Percentiles rank a stretch among this genome's conserved stretches.
Evolutionary conservation across 176 grass and related monocot species (phyloP).

Genomic region (Areca catechu): DNA sequence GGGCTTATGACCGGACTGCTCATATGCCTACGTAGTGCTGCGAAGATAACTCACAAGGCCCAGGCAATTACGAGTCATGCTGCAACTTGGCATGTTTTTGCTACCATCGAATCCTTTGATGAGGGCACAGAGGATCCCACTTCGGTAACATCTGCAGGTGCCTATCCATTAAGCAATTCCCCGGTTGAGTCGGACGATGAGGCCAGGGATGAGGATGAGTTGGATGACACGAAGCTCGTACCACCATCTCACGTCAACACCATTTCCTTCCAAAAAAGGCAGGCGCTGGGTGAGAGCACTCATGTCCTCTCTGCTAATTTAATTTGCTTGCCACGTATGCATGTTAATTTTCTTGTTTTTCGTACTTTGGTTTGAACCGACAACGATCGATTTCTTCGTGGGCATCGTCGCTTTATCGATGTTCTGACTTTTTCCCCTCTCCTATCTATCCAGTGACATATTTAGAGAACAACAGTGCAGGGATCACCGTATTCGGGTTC

Average conservation of each 20-base stretch:
- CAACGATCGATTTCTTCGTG: background rate
- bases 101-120: conserved; percentile 40
- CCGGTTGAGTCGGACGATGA: background rate
- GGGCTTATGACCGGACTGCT: conserved; percentile 64
- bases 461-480: conserved; percentile 82
- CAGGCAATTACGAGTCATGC: conserved; percentile 80
- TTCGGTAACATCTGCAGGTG: conserved; percentile 5
- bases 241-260: conserved; percentile 30
- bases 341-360: background rate
- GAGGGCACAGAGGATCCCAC: conserved; percentile 27
- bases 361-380: too few relatives aligned
- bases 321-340: background rate
- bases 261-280: conserved; percentile 77
- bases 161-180: background rate
- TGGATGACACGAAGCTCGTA: conserved; percentile 27
- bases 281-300: conserved; percentile 55
- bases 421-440: background rate
- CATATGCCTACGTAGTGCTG: conserved; percentile 73
- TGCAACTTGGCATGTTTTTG: conserved; percentile 70
- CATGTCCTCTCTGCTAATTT: background rate
- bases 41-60: conserved; percentile 92
- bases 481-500: conserved; percentile 80
- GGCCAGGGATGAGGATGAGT: conserved; percentile 33
- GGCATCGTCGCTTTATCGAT: too few relatives aligned
- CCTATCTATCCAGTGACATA: conserved; percentile 88